A percentile compares a stretch with the other conserved stretches of the same genome.
These are phyloP conservation scores for Aspergillus intermedius DNA, from an alignment of 2,329 filamentous ascomycete genomes.

Conservation along the genomic window DNA sequence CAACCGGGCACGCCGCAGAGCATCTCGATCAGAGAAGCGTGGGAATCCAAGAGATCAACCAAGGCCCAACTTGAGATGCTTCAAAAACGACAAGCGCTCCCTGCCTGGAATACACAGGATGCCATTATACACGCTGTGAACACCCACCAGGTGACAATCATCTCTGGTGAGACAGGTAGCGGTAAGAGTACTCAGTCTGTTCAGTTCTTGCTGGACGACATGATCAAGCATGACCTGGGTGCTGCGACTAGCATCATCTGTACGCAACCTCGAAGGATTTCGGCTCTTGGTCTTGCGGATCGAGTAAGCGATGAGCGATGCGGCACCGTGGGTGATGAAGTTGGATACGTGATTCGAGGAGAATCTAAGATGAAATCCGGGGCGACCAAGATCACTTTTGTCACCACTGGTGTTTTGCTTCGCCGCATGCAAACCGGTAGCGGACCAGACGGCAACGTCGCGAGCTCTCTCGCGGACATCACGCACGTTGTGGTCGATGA, in stretches of 20 bases:
- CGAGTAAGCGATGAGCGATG: conserved; percentile 90
- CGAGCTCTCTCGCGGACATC: conserved; percentile 76
- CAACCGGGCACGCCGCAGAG: conserved; percentile 51
- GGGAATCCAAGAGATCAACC: conserved; percentile 61
- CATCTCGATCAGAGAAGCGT: conserved; percentile 55
- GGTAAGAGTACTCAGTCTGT: conserved; percentile 97
- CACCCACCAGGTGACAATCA: conserved; percentile 82
- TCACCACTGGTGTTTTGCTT: conserved; percentile 89
- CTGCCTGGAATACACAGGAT: conserved; percentile 79
- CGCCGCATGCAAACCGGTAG: conserved; percentile 86
- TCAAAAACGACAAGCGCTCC: conserved; percentile 63
- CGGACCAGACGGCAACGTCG: conserved; percentile 69
- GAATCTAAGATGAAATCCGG: conserved; percentile 68
- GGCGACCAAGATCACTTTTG: conserved; percentile 84
- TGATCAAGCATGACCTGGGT: conserved; percentile 71
- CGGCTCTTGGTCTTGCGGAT: conserved; percentile 86
- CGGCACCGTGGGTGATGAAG: conserved; percentile 71
- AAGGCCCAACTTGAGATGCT: conserved; percentile 69
- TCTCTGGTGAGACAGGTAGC: conserved; percentile 92
- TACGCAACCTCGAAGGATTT: conserved; percentile 91
- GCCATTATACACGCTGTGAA: conserved; percentile 69
- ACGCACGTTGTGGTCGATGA: conserved; percentile 95
- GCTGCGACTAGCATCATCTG: conserved; percentile 82
- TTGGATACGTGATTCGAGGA: conserved; percentile 86
- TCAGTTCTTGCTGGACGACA: conserved; percentile 88